Conservation (phyloP, 305 asterid species). For the Euphrasia arctica region DNA sequence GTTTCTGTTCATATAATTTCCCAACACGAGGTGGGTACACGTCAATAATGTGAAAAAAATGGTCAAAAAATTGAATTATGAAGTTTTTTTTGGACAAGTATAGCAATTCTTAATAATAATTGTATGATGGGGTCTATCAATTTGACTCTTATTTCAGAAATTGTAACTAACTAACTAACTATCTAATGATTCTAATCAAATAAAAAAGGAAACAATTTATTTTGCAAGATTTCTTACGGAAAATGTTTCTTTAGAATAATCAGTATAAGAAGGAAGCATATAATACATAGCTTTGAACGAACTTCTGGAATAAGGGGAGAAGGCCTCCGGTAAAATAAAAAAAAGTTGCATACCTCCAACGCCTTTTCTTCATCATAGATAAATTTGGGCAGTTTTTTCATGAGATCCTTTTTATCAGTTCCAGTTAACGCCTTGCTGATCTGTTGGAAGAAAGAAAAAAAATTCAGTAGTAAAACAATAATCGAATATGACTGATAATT, state of each 20-base stretch:
- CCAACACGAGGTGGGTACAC: neutral
- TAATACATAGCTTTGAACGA: neutral
- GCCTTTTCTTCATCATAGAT: slow-evolving; percentile 76
- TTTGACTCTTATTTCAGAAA: neutral
- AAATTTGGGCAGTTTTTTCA: slow-evolving; percentile 87
- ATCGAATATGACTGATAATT: neutral
- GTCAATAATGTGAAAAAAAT: neutral
- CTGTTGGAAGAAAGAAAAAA: slow-evolving; percentile 37
- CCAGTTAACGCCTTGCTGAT: slow-evolving; percentile 81
- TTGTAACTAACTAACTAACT: too few species aligned
- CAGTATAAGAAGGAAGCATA: slow-evolving; percentile 4
- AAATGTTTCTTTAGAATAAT: neutral
- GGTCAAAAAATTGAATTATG: too few species aligned
- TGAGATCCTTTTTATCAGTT: slow-evolving; percentile 73
- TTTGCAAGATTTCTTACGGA: neutral
- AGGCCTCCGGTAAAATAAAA: neutral
- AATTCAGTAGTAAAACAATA: neutral
- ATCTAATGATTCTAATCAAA: too few species aligned
- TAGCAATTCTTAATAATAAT: too few species aligned
- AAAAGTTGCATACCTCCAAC: slow-evolving; percentile 55
- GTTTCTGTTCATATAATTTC: slow-evolving; percentile 40
- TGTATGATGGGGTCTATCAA: too few species aligned
- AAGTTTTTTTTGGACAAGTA: too few species aligned
- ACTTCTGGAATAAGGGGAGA: neutral
- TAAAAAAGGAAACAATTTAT: neutral